A percentile compares a stretch with the other conserved stretches of the same genome.
Evolutionary conservation across 2,329 filamentous ascomycete species (phyloP).

Genomic region (Pyrenophora seminiperda): DNA sequence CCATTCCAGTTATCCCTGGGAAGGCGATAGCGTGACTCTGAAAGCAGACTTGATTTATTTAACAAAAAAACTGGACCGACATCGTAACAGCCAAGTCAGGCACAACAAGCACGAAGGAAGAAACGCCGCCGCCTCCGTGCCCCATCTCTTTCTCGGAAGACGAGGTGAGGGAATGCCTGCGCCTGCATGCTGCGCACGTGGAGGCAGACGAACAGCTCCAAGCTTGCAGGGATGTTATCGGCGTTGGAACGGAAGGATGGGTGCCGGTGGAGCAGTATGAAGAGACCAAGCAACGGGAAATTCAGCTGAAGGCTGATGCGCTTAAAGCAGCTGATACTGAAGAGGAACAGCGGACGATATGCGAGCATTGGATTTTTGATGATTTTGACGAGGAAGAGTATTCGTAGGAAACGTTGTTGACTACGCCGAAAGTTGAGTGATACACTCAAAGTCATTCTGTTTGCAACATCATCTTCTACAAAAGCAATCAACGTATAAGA

Average conservation of each 20-base stretch:
- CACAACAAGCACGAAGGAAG: slow-evolving; percentile 5
- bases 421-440: too few relatives aligned
- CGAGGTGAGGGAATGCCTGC: slow-evolving; percentile 26
- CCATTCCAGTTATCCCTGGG: slow-evolving; percentile 34
- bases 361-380: slow-evolving; percentile 38
- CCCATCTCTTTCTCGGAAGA: slow-evolving; percentile 30
- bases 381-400: slow-evolving; percentile 43
- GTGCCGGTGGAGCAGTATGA: slow-evolving; percentile 34
- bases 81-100: too few relatives aligned
- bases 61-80: slow-evolving; percentile 27
- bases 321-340: slow-evolving; percentile 31
- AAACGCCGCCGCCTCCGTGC: slow-evolving; percentile 23
- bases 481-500: too few relatives aligned
- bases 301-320: slow-evolving; percentile 29
- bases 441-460: too few relatives aligned
- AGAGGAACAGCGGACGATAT: slow-evolving; percentile 21
- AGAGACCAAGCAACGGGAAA: slow-evolving; percentile 16
- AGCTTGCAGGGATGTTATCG: slow-evolving; percentile 28
- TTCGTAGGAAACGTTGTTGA: too few relatives aligned
- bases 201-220: slow-evolving; percentile 35
- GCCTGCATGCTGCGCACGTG: slow-evolving; percentile 25
- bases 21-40: slow-evolving; percentile 38
- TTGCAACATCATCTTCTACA: too few relatives aligned
- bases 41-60: slow-evolving; percentile 34
- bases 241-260: slow-evolving; percentile 36